Percentiles rank a stretch among this genome's conserved stretches.
Evolutionary conservation across 1,284 basidiomycete species (phyloP).

Genomic region (Rhodotorula sp.): DNA sequence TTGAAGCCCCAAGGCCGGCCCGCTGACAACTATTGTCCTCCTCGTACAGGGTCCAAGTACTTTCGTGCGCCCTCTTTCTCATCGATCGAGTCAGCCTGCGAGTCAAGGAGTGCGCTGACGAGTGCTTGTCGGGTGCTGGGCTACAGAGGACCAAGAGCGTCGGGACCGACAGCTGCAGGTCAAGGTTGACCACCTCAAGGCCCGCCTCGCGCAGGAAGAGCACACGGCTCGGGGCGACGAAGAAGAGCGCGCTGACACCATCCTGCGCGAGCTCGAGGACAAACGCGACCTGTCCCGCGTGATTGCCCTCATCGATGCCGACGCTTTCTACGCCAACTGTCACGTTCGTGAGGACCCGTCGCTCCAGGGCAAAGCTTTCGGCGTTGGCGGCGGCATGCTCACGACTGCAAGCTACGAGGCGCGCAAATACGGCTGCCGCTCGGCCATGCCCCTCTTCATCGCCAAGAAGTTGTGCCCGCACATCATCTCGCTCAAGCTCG

Average conservation of each 20-base stretch:
- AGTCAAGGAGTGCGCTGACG: conserved; percentile 74
- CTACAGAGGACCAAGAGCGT: conserved; percentile 24
- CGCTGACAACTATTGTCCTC: neutral
- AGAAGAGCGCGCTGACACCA: conserved; percentile 61
- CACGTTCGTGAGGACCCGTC: conserved; percentile 62
- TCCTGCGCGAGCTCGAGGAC: conserved; percentile 68
- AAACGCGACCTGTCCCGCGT: conserved; percentile 75
- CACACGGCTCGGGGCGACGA: conserved; percentile 15
- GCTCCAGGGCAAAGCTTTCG: conserved; percentile 75
- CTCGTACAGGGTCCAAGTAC: conserved; percentile 28
- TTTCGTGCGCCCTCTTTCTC: conserved; percentile 54
- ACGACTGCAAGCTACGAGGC: conserved; percentile 90
- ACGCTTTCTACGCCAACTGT: conserved; percentile 69
- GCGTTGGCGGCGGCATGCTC: conserved; percentile 65
- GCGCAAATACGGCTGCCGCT: conserved; percentile 67
- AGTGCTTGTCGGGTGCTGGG: neutral
- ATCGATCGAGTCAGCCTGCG: conserved; percentile 51
- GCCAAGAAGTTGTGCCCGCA: conserved; percentile 92
- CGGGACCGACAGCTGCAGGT: conserved; percentile 17
- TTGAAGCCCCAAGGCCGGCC: too few species aligned
- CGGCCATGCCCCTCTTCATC: conserved; percentile 66
- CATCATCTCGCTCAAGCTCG: conserved; percentile 66
- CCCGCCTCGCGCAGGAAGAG: conserved; percentile 7
- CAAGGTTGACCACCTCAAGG: conserved; percentile 14
- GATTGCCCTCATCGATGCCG: conserved; percentile 81